These are phyloP conservation scores for Vaccinium vitisidaea DNA, from an alignment of 148 eudicot species.

Conservation along the genomic window DNA sequence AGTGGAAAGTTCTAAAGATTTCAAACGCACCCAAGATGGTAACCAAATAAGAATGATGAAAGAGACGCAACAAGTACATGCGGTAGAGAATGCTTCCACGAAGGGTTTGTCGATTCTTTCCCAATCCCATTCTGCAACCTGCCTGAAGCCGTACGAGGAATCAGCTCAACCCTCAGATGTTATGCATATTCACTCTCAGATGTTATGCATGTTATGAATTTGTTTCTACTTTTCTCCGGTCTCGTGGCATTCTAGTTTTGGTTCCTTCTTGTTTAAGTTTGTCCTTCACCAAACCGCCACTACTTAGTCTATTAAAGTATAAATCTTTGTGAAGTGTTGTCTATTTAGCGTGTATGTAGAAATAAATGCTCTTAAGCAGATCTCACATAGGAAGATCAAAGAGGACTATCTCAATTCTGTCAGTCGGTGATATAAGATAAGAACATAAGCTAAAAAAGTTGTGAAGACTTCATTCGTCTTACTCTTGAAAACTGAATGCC, in stretches of 20 bases:
- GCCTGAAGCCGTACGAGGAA: conserved; percentile 28
- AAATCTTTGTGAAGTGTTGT: not conserved
- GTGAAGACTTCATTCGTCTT: not conserved
- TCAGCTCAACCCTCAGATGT: not conserved
- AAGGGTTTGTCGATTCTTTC: conserved; percentile 57
- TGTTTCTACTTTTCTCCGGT: not conserved
- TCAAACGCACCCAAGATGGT: conserved; percentile 78
- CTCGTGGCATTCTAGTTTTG: not conserved
- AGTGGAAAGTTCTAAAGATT: conserved; percentile 2
- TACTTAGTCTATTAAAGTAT: not conserved
- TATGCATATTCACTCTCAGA: not conserved
- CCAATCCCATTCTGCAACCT: conserved; percentile 38
- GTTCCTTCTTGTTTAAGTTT: not conserved
- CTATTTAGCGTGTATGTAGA: not conserved
- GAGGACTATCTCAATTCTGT: not conserved
- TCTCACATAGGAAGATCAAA: not conserved
- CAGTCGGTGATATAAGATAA: not conserved
- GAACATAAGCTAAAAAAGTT: not conserved
- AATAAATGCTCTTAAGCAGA: not conserved
- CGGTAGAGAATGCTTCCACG: conserved; percentile 74
- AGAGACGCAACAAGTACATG: conserved; percentile 75
- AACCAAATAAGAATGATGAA: conserved; percentile 78
- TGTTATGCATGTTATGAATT: not conserved
- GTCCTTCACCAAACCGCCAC: not conserved
- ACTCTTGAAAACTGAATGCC: not conserved